Base-by-base conservation (phyloP, 768 basidiomycete species). In the Aureoboletus auriporus region DNA sequence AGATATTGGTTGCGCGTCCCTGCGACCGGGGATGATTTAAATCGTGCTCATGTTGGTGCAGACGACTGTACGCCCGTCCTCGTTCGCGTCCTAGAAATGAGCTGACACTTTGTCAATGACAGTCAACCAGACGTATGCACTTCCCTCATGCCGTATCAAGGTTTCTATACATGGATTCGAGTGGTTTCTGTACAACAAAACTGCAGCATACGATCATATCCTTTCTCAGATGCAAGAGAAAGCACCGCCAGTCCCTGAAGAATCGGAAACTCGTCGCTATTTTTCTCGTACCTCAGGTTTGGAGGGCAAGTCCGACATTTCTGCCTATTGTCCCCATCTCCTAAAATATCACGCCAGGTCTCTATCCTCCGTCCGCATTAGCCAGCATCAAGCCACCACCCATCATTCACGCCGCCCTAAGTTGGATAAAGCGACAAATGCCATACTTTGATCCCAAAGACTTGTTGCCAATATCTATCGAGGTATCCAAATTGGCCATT, bases 161-260 rank as follows among this genome's bases (percentile, higher is more conserved):
- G 62, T 93, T 27, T 83, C 83, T 7, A 58, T 89, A 4, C 82
- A 94, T 56, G 95, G 95, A 14, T 74, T 93, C 38, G 93, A 98
- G 65, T 93, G 90, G 85, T 91, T 91, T 64, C 58, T 98, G 36
- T 96, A 90, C 68, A 98, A 97, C 68, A 75, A 83, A 41, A 94
- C 91, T 4, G 80, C 89, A 4, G 84, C 92, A 4, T 97, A 86
- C 67, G 93, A 98, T 61, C 77, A 81, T 45, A 93, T 98, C 44
- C 69, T 95, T 16, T 77, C 86, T 10, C 81, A 87, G 60, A 82
- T 93, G 76, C 77, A 79, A 50, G 69, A 65, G 17, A 71, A 62
- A 30, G 36, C 49, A 13, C 43, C 52, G 0, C 30, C 52, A 5
- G 30, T 34, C 44, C 30, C 59, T 4, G 57, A 51, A n/a, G 51